Percentiles rank a stretch among this genome's conserved stretches.
These are phyloP conservation scores for Schrenkiella parvula DNA, from an alignment of 345 rosid species.

Conservation along the genomic window DNA sequence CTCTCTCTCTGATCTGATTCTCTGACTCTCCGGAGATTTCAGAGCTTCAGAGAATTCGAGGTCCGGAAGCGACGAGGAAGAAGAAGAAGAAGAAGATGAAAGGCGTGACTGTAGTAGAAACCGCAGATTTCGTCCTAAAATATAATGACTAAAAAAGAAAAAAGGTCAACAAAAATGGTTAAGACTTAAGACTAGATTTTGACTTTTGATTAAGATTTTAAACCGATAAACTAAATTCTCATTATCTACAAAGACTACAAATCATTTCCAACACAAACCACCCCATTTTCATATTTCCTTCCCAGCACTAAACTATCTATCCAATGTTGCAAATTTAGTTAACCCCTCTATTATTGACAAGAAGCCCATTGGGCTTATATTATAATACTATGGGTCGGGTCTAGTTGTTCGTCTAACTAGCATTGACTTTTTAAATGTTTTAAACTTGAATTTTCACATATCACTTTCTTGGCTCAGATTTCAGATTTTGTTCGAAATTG, in stretches of 20 bases:
- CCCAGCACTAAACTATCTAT: background rate
- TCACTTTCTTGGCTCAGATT: no score
- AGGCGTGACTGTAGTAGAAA: constrained; percentile 31
- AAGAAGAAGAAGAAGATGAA: constrained; percentile 13
- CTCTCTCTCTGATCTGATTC: background rate
- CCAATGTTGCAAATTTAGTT: no score
- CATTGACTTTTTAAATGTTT: no score
- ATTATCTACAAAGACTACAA: background rate
- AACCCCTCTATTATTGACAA: no score
- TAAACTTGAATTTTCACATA: no score
- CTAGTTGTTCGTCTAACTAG: background rate
- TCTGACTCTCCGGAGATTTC: constrained; percentile 20
- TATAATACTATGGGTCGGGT: background rate
- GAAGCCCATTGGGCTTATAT: background rate
- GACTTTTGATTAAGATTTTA: constrained; percentile 13
- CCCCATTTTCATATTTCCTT: background rate
- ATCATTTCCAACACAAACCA: background rate
- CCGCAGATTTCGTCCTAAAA: constrained; percentile 16
- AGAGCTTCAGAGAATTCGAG: background rate
- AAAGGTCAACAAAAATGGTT: constrained; percentile 28
- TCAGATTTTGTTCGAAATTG: no score
- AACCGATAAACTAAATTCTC: background rate
- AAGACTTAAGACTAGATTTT: constrained; percentile 14
- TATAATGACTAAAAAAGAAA: background rate
- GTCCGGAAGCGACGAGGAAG: constrained; percentile 29